Base-by-base conservation (phyloP, 2,329 filamentous ascomycete species). In the Diaporthe vexans region DNA sequence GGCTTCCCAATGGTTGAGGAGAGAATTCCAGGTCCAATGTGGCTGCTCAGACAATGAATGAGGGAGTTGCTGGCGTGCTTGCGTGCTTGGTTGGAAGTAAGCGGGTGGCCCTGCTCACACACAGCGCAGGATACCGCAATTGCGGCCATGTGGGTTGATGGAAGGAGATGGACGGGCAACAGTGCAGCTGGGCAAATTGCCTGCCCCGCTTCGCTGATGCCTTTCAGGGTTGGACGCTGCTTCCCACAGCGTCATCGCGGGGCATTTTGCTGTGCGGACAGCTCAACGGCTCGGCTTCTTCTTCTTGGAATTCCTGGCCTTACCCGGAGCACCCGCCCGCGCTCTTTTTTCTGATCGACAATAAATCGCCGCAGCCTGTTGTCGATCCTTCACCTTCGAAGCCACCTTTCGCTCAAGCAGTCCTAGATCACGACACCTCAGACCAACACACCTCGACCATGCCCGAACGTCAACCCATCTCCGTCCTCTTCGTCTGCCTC, bases 401-500 rank as follows among this genome's bases (percentile, higher is more conserved):
- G 3, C n/a, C 19, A 21, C 46, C 21, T 13, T 56, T 52, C 9
- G 40, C 21, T 58, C 29, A 35, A 2, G 5, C 29, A 58, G 15
- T 17, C 3, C 61, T 8, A 26, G 33, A 37, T 46, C 19, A n/a
- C 54, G 33, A 24, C n/a, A 4, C 33, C 2, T 48, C 26, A 19
- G 19, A 29, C 51, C 57, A 19, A 40, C n/a, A 15, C 15, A 54
- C 29, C n/a, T 29, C 63, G 33, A 63, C 48, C 29, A 76, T 74
- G 74, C 73, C 69, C 48, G 69, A 76, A 52, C 73, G 61, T 24
- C 52, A 68, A 51, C 68, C 68, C 52, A 78, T 94, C 72, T 95
- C 93, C 3, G 93, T 98, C 51, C 90, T 98, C 70, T 98, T 98
- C 82, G 96, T 98, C 79, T 99, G 97, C 85, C 89, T 98, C 46